A percentile compares a stretch with the other conserved stretches of the same genome.
Evolutionary conservation across 208 protist species (phyloP).

Genomic region (Naegleria gruberi): DNA sequence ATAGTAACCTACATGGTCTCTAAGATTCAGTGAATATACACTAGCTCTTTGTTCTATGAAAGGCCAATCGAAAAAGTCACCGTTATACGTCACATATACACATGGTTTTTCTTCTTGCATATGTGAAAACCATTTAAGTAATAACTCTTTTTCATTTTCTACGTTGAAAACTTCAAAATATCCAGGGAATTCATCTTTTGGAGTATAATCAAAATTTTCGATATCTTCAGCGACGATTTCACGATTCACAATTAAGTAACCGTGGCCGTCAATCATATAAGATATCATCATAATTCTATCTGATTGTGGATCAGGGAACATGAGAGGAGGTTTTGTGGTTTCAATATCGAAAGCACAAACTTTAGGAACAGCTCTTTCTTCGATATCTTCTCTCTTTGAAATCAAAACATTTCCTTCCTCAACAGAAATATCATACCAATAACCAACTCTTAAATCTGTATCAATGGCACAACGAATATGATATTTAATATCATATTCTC

Average conservation of each 20-base stretch:
- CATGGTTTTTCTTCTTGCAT: constrained; percentile 88
- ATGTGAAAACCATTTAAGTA: constrained; percentile 90
- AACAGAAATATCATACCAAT: constrained; percentile 89
- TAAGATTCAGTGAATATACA: constrained; percentile 70
- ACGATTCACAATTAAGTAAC: constrained; percentile 96
- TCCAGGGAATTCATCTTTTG: constrained; percentile 92
- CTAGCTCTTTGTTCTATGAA: constrained; percentile 91
- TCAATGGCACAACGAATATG: constrained; percentile 95
- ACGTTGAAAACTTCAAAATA: constrained; percentile 96
- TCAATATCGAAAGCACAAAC: constrained; percentile 98
- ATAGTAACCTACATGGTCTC: constrained; percentile 40
- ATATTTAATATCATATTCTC: constrained; percentile 99
- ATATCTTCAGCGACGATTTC: constrained; percentile 96
- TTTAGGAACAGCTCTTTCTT: constrained; percentile 74
- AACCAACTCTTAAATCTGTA: constrained; percentile 75
- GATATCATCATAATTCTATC: constrained; percentile 99
- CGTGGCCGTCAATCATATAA: constrained; percentile 98
- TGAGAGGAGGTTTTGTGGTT: constrained; percentile 95
- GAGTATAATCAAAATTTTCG: constrained; percentile 97
- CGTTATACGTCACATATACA: constrained; percentile 99
- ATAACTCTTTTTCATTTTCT: constrained; percentile 73
- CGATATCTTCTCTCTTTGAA: constrained; percentile 53
- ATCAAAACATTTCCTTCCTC: constrained; percentile 44
- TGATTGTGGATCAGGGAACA: constrained; percentile 89
- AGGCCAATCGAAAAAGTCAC: constrained; percentile 99